These are phyloP conservation scores for Populus hybrid DNA, from an alignment of 441 rosid genomes.

Conservation along the genomic window DNA sequence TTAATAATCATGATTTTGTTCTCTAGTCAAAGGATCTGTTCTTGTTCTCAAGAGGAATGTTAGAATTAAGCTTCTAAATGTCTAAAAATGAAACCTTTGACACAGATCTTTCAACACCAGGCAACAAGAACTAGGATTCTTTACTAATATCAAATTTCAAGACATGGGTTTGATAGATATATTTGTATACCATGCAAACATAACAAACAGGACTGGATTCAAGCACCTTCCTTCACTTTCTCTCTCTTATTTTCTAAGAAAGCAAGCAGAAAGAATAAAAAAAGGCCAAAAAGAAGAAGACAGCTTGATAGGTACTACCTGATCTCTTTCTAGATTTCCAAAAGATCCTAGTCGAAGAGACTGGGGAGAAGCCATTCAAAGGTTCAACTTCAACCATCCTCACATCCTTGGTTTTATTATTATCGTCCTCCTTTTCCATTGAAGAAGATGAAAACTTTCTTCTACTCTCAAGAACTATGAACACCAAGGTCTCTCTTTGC, in stretches of 20 bases:
- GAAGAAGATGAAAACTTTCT: not conserved
- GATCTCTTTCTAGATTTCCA: conserved; percentile 86
- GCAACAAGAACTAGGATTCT: not conserved
- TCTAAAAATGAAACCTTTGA: not conserved
- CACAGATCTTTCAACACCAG: not conserved
- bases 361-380: conserved; percentile 67
- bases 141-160: not conserved
- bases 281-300: not conserved
- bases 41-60: not conserved
- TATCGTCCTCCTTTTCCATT: conserved; percentile 33
- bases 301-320: conserved; percentile 28
- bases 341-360: conserved; percentile 53
- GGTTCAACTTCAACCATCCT: conserved; percentile 34
- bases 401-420: conserved; percentile 5
- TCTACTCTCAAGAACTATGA: not conserved
- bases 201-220: no score
- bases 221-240: not conserved
- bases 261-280: not conserved
- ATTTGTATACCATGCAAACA: not conserved
- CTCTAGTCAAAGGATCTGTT: not conserved
- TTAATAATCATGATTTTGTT: not conserved
- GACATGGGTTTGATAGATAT: not conserved
- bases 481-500: not conserved
- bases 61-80: not conserved
- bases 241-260: not conserved